Conservation (phyloP, 2,329 filamentous ascomycete species). For the Colletotrichum lupini region DNA sequence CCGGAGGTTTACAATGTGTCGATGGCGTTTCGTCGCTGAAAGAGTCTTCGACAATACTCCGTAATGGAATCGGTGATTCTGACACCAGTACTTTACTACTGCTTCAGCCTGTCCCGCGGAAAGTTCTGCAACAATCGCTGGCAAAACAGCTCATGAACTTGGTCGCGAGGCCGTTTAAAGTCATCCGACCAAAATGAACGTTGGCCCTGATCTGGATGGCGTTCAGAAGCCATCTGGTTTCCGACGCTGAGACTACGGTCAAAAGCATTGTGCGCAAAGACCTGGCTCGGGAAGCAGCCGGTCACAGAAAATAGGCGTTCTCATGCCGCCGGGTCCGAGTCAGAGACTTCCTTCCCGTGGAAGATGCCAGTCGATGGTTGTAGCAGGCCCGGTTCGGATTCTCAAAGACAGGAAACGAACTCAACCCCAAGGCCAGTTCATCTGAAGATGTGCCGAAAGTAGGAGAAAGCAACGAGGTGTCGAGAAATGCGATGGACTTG, state of each 20-base stretch:
- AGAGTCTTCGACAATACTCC: neutral
- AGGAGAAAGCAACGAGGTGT: constrained; percentile 34
- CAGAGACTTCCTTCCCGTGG: neutral
- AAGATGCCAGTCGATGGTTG: neutral
- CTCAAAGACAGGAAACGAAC: constrained; percentile 16
- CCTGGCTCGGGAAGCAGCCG: constrained; percentile 21
- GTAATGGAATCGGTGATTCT: neutral
- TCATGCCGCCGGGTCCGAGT: constrained; percentile 22
- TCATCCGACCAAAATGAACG: constrained; percentile 11
- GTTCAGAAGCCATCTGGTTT: constrained; percentile 9
- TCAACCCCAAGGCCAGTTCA: neutral
- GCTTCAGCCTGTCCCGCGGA: neutral
- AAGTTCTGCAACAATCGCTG: neutral
- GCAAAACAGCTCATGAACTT: neutral
- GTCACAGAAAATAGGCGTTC: constrained; percentile 17
- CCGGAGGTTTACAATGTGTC: neutral
- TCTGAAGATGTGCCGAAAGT: constrained; percentile 25
- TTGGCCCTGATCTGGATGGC: neutral
- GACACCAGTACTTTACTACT: neutral
- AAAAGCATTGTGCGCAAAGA: constrained; percentile 21
- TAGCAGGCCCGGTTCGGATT: neutral
- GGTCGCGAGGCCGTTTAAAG: neutral
- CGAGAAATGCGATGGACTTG: constrained; percentile 1
- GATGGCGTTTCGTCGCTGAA: neutral
- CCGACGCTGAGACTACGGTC: neutral